Evolutionary conservation across 2,329 filamentous ascomycete species (phyloP).

Genomic region (Thielaviopsis populi): DNA sequence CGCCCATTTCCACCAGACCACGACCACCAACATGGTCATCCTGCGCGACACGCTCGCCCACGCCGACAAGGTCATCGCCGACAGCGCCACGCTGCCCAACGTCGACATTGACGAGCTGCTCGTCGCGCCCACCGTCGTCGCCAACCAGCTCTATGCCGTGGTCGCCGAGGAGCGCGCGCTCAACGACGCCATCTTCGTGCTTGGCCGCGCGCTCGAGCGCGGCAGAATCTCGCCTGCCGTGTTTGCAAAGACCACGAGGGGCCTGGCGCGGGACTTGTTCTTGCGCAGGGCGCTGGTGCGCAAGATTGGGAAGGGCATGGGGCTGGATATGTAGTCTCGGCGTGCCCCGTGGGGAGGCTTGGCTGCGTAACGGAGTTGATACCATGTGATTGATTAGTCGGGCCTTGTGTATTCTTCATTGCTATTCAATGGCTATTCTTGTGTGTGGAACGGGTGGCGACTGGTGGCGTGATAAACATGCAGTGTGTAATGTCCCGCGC

Average conservation of each 20-base stretch:
- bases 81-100: conserved; percentile 50
- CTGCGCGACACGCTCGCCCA: conserved; percentile 62
- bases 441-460: no score
- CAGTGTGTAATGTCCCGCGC: no score
- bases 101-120: conserved; percentile 80
- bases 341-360: no score
- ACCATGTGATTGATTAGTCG: no score
- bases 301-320: conserved; percentile 67
- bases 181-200: conserved; percentile 71
- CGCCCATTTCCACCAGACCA: conserved; percentile 51
- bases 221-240: conserved; percentile 56
- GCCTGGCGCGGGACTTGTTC: conserved; percentile 64
- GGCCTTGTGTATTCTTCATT: no score
- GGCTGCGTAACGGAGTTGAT: no score
- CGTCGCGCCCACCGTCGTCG: conserved; percentile 85
- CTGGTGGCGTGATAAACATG: no score
- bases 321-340: conserved; percentile 32
- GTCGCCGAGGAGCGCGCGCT: conserved; percentile 80
- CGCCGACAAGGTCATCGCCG: conserved; percentile 63
- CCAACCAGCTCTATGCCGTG: conserved; percentile 77
- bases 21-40: conserved; percentile 64
- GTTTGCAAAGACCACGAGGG: conserved; percentile 64
- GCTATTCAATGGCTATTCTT: no score
- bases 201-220: conserved; percentile 58
- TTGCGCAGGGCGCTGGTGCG: conserved; percentile 65